A percentile compares a stretch with the other conserved stretches of the same genome.
Evolutionary conservation across 495 filamentous ascomycete genomes (phyloP).

Genomic region (Symbiotaphrina buchneri): DNA sequence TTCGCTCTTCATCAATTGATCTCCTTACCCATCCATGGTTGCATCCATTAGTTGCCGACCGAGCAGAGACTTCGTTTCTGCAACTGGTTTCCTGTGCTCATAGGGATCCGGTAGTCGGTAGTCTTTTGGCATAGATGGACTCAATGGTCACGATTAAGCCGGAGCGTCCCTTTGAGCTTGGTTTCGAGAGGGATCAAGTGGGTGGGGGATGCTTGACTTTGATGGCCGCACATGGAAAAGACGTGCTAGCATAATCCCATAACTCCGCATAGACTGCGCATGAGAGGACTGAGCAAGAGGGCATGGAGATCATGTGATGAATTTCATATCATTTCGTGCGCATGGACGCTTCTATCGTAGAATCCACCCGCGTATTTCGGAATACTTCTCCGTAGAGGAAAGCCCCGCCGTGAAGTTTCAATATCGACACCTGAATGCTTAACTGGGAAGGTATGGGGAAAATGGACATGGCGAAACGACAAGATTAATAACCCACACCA

Average conservation of each 20-base stretch:
- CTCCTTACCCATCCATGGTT: background rate
- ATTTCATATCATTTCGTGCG: no score
- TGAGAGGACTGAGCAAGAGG: no score
- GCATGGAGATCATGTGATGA: no score
- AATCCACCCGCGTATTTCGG: no score
- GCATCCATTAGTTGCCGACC: background rate
- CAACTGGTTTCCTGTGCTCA: background rate
- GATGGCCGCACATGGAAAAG: slow-evolving; percentile 58
- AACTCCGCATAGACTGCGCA: no score
- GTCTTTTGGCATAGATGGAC: slow-evolving; percentile 33
- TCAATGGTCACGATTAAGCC: slow-evolving; percentile 89
- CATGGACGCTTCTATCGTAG: no score
- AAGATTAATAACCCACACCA: slow-evolving; percentile 40
- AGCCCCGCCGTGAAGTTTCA: no score
- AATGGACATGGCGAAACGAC: no score
- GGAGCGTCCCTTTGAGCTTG: slow-evolving; percentile 67
- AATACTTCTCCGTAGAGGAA: no score
- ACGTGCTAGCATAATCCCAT: no score
- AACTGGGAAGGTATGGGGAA: background rate
- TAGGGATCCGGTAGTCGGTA: no score
- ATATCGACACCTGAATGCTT: no score
- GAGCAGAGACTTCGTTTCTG: background rate
- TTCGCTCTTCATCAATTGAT: background rate
- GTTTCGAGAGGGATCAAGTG: slow-evolving; percentile 51
- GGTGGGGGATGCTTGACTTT: slow-evolving; percentile 85